phyloP scores from a whole-genome alignment of 2,329 filamentous ascomycete species.

The Epichloe gansuensis region DNA sequence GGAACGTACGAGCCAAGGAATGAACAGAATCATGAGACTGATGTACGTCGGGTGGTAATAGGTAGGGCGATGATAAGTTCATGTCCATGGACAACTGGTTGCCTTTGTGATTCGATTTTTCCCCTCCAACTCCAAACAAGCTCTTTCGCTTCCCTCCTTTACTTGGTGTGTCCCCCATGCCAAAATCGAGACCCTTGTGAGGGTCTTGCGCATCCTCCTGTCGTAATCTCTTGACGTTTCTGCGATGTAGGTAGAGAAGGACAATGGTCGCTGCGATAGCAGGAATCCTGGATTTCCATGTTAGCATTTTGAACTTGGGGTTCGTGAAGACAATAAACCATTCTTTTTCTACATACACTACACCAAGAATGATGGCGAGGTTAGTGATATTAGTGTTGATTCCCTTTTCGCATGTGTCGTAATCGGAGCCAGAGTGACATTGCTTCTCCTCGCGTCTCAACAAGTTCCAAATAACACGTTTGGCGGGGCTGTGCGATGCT shows the following conservation, averaged over 20 bases:
- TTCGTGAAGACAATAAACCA: no score
- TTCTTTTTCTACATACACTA: constrained; percentile 44
- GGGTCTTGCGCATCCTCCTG: constrained; percentile 75
- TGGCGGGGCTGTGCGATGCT: neutral
- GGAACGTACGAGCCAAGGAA: constrained; percentile 66
- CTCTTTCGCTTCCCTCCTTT: constrained; percentile 23
- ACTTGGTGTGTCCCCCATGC: constrained; percentile 47
- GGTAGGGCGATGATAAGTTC: constrained; percentile 71
- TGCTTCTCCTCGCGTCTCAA: constrained; percentile 2
- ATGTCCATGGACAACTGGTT: constrained; percentile 58
- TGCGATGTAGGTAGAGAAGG: constrained; percentile 65
- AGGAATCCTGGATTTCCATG: constrained; percentile 50
- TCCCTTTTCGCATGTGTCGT: constrained; percentile 47
- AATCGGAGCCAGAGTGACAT: constrained; percentile 7
- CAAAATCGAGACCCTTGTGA: constrained; percentile 87
- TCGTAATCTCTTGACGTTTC: constrained; percentile 57
- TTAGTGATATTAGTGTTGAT: constrained; percentile 41
- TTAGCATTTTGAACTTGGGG: neutral
- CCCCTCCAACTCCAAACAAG: constrained; percentile 39
- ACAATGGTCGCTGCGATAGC: constrained; percentile 52
- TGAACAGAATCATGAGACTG: constrained; percentile 75
- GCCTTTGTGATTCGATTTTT: constrained; percentile 37
- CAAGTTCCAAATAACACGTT: constrained; percentile 7
- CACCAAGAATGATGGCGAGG: constrained; percentile 54
- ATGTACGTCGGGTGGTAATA: constrained; percentile 74